phyloP scores from a whole-genome alignment of 1,284 basidiomycete species.

The Cryptococcus sp. region DNA sequence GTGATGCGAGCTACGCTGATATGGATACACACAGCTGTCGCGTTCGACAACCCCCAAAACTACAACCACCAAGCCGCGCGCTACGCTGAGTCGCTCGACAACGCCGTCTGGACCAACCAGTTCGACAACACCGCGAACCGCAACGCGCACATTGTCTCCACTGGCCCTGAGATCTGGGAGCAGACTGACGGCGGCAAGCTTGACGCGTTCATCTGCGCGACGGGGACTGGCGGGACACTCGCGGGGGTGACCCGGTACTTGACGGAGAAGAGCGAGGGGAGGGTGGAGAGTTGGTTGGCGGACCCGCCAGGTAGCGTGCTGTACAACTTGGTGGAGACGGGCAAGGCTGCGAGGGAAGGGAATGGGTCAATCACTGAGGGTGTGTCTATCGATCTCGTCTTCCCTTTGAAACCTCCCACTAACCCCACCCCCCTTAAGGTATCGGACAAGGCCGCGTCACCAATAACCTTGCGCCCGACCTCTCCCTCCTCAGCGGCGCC shows the following conservation, averaged over 20 bases:
- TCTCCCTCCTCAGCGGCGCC: constrained; percentile 75
- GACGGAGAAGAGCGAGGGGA: constrained; percentile 76
- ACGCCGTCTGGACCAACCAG: constrained; percentile 98
- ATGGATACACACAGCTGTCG: constrained; percentile 61
- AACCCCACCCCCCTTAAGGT: constrained; percentile 55
- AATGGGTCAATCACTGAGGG: constrained; percentile 93
- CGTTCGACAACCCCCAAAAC: constrained; percentile 92
- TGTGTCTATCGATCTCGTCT: constrained; percentile 36
- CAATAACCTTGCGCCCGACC: constrained; percentile 83
- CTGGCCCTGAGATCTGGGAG: constrained; percentile 95
- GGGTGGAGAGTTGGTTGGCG: constrained; percentile 87
- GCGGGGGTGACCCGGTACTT: constrained; percentile 83
- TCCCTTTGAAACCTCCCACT: not conserved
- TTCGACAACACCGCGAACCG: constrained; percentile 95
- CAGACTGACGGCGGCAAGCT: constrained; percentile 72
- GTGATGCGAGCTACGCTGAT: not conserved
- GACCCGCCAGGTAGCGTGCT: constrained; percentile 95
- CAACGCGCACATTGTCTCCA: constrained; percentile 79
- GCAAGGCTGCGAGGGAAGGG: constrained; percentile 73
- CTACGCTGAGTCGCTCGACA: constrained; percentile 75
- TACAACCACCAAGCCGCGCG: constrained; percentile 98
- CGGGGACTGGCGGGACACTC: constrained; percentile 93
- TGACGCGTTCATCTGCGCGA: constrained; percentile 89
- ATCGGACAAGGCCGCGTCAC: constrained; percentile 98
- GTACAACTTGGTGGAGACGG: constrained; percentile 77